Evolutionary conservation across 768 basidiomycete species (phyloP).

Genomic region (Naganishia kalamii): DNA sequence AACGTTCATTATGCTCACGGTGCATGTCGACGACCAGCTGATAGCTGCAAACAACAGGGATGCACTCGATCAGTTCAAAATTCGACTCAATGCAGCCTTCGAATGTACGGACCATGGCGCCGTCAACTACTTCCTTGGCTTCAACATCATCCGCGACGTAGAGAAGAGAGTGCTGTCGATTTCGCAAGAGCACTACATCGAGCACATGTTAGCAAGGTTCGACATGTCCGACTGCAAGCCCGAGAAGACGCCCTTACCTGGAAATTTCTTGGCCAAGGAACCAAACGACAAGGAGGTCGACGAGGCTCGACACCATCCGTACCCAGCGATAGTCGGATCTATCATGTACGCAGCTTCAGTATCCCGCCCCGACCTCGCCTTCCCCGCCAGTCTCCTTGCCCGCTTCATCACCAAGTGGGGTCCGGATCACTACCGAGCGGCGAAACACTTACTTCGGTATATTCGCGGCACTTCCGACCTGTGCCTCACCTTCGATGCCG

Average conservation of each 20-base stretch:
- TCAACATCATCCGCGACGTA: conserved; percentile 20
- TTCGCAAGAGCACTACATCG: conserved; percentile 24
- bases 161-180: conserved; percentile 14
- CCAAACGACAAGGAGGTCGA: too few relatives aligned
- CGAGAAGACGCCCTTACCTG: neutral
- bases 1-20: conserved; percentile 14
- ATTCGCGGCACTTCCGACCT: conserved; percentile 23
- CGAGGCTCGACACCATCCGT: too few relatives aligned
- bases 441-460: conserved; percentile 26
- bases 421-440: conserved; percentile 22
- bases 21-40: conserved; percentile 27
- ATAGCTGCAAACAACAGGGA: conserved; percentile 7
- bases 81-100: neutral
- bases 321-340: neutral
- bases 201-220: conserved; percentile 17
- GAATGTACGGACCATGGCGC: neutral
- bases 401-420: conserved; percentile 19
- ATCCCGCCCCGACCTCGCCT: conserved; percentile 25
- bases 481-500: conserved; percentile 22
- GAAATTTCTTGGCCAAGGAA: neutral
- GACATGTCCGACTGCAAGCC: neutral
- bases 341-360: conserved; percentile 10
- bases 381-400: conserved; percentile 17
- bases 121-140: neutral
- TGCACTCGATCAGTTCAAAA: neutral